Evolutionary conservation across 2,329 filamentous ascomycete species (phyloP).

Genomic region (Claviceps maximensis): DNA sequence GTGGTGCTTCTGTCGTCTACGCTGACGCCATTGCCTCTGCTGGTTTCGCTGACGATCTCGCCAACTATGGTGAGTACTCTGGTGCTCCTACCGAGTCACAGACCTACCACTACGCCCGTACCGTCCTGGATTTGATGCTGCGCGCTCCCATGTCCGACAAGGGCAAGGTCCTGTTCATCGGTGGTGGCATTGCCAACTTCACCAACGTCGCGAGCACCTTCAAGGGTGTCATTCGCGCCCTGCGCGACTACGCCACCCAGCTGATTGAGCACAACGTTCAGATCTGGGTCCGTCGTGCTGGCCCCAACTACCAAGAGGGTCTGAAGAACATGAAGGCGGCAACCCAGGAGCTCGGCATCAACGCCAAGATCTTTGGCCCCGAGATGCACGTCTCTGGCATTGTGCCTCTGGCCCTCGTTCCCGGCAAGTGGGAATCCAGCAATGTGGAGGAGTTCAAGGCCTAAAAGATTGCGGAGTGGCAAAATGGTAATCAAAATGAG

Average conservation of each 20-base stretch:
- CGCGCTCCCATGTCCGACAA: conserved; percentile 72
- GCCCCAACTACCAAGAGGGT: conserved; percentile 99
- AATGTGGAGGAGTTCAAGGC: conserved; percentile 47
- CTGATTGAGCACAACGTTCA: conserved; percentile 94
- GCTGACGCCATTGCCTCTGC: conserved; percentile 95
- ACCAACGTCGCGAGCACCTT: conserved; percentile 99
- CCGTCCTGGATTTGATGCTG: conserved; percentile 94
- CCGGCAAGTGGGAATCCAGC: conserved; percentile 50
- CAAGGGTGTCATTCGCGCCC: conserved; percentile 97
- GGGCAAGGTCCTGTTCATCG: conserved; percentile 98
- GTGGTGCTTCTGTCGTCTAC: conserved; percentile 98
- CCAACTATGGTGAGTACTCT: conserved; percentile 99
- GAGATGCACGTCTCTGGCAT: conserved; percentile 98
- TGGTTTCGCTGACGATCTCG: conserved; percentile 88
- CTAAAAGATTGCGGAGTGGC: conserved; percentile 20
- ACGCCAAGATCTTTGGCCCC: conserved; percentile 49
- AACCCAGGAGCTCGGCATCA: conserved; percentile 79
- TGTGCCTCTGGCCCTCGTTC: conserved; percentile 74
- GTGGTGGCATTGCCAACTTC: conserved; percentile 99
- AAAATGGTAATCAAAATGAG: neutral
- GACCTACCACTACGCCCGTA: conserved; percentile 97
- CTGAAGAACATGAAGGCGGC: conserved; percentile 99
- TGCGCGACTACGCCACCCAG: conserved; percentile 75
- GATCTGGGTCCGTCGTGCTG: conserved; percentile 81
- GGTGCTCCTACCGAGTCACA: conserved; percentile 97